A percentile compares a stretch with the other conserved stretches of the same genome.
These are phyloP conservation scores for Bretschneidera sinensis DNA, from an alignment of 345 rosid species.

Conservation along the genomic window DNA sequence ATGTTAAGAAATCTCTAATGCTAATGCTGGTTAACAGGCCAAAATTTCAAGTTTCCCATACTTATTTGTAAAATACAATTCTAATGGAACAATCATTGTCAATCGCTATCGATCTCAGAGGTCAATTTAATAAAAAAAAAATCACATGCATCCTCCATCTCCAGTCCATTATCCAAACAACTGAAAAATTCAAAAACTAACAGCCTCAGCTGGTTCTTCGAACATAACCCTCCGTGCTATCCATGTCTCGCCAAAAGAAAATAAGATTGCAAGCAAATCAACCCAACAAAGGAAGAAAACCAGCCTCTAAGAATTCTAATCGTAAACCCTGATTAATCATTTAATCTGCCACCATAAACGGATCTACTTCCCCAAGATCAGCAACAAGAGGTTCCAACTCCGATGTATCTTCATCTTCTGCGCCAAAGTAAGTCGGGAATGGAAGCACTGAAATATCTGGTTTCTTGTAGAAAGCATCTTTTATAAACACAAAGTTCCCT, in stretches of 20 bases:
- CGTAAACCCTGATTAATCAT: background rate
- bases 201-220: conserved; percentile 9
- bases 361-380: conserved; percentile 83
- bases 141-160: conserved; percentile 18
- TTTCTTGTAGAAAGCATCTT: conserved; percentile 74
- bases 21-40: too few relatives aligned
- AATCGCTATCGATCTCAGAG: conserved; percentile 5
- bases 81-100: conserved; percentile 8
- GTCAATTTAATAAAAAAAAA: conserved; percentile 3
- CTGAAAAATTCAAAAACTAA: background rate
- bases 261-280: background rate
- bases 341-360: conserved; percentile 75
- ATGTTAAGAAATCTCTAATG: too few relatives aligned
- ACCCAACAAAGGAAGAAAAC: background rate
- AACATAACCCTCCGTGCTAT: background rate
- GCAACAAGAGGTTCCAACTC: conserved; percentile 56
- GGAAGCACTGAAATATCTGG: conserved; percentile 73
- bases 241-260: background rate
- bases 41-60: conserved; percentile 5
- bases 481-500: conserved; percentile 88
- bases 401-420: conserved; percentile 54
- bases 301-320: conserved; percentile 2
- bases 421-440: conserved; percentile 71
- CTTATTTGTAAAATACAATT: conserved; percentile 16
- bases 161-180: too few relatives aligned